Evolutionary conservation across 176 grass and related monocot species (phyloP).

Genomic region (Bonia amplexicaulis): DNA sequence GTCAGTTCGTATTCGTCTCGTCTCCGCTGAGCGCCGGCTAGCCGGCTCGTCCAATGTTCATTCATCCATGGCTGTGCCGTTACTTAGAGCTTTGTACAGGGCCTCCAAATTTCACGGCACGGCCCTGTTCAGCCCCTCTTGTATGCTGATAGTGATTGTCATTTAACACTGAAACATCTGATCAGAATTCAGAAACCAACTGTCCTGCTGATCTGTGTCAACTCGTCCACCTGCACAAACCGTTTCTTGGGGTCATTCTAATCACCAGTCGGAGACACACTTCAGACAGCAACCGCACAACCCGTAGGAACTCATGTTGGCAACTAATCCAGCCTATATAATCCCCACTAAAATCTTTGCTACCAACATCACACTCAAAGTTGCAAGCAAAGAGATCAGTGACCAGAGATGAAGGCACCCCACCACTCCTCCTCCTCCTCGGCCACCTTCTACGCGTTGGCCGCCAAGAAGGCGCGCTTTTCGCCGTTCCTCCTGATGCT

Average conservation of each 20-base stretch:
- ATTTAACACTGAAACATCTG: background rate
- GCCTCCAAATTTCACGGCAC: too few relatives aligned
- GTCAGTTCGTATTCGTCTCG: too few relatives aligned
- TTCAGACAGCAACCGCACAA: background rate
- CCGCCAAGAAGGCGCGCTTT: conserved; percentile 33
- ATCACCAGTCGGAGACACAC: background rate
- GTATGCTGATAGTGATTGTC: background rate
- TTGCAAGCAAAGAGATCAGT: background rate
- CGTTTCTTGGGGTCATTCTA: background rate
- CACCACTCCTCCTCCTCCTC: background rate
- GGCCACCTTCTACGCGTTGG: background rate
- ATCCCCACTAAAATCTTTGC: background rate
- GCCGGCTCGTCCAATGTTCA: too few relatives aligned
- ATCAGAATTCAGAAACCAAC: background rate
- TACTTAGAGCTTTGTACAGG: too few relatives aligned
- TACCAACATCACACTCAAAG: background rate
- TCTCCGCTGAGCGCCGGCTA: too few relatives aligned
- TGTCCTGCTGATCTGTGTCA: background rate
- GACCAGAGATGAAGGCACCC: conserved; percentile 41
- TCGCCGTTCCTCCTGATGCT: conserved; percentile 38
- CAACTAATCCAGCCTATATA: conserved; percentile 18
- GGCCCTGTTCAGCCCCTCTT: background rate
- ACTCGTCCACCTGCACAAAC: background rate
- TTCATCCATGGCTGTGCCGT: too few relatives aligned
- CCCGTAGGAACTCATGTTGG: background rate